These are phyloP conservation scores for Ambrosiella cleistominuta DNA, from an alignment of 2,329 filamentous ascomycete species.

Conservation along the genomic window DNA sequence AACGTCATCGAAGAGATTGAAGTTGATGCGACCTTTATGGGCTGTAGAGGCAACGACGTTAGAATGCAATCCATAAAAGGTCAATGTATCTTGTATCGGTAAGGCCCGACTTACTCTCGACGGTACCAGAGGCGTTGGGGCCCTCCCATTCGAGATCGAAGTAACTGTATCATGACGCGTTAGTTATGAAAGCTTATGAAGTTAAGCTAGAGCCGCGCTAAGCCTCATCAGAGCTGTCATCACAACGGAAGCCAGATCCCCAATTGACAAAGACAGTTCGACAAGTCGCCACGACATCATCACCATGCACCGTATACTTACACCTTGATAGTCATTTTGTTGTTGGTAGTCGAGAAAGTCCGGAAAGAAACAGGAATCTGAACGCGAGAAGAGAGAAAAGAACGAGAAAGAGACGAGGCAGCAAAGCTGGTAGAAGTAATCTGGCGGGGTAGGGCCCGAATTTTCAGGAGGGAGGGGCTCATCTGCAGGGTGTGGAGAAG, in stretches of 20 bases:
- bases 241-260: not conserved
- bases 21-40: slow-evolving; percentile 66
- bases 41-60: slow-evolving; percentile 26
- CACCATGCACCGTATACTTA: slow-evolving; percentile 28
- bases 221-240: not conserved
- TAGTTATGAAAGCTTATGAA: not conserved
- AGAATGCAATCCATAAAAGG: too few species aligned
- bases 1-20: slow-evolving; percentile 69
- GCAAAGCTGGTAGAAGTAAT: slow-evolving; percentile 18
- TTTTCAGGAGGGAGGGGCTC: slow-evolving; percentile 24
- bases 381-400: slow-evolving; percentile 22
- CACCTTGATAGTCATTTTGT: slow-evolving; percentile 56
- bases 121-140: slow-evolving; percentile 26
- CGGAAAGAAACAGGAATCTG: slow-evolving; percentile 24
- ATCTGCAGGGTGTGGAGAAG: slow-evolving; percentile 27
- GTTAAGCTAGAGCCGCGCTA: too few species aligned
- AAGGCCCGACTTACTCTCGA: slow-evolving; percentile 37
- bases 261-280: not conserved
- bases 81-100: not conserved
- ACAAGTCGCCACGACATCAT: not conserved
- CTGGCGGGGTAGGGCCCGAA: slow-evolving; percentile 28
- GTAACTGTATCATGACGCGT: slow-evolving; percentile 27
- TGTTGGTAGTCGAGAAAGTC: slow-evolving; percentile 36
- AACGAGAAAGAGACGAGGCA: slow-evolving; percentile 23
- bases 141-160: slow-evolving; percentile 62